Evolutionary conservation across 805 yeast species (phyloP), one percentile per base, ranked within the genome.

Genomic region (Sugiyamaella smithiae): DNA sequence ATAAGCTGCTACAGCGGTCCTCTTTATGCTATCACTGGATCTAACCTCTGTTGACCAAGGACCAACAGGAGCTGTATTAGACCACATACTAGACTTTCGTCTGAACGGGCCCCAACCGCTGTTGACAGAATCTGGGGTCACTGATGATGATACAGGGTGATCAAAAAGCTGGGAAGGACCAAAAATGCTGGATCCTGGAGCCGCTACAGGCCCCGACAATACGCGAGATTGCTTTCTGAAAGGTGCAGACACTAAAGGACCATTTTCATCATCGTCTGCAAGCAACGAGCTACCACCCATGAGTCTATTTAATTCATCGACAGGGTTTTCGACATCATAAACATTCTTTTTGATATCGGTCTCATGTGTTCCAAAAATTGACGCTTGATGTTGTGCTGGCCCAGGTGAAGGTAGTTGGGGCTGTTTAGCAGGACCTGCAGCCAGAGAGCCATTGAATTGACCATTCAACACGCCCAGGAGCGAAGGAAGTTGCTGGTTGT

Each of bases 1-100:
- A 48, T 63, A 65, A 32, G 62, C 48, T 2, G 25, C 8, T 17
- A 57, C 45, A 3, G 66, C 67, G 3, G 64, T 53, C 6, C 49
- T 36, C 9, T 53, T 46, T 8, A 65, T 53, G 20, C 48, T 53
- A n/a, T 24, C 17, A 11, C 40, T 19, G 19, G 50, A 32, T 4
- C 38, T 16, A 22, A 20, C 5, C 11, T 38, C 40, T 1, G 48
- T 26, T 40, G 43, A 22, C 40, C 43, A 40, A 4, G 43, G 23
- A 4, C 43, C 32, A 7, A 28, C 6, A 8, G 32, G 19, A 24
- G 26, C 29, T 24, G 36, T 11, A 19, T 19, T 44, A 7, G 47
- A 32, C 47, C 47, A 43, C 47, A 43, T 43, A 16, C 41, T 43
- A 7, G 47, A 43, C 19, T 23, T 42, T 5, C 42, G 32, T 19